Base-by-base conservation (phyloP, 495 filamentous ascomycete species). In the Podospora didyma region DNA sequence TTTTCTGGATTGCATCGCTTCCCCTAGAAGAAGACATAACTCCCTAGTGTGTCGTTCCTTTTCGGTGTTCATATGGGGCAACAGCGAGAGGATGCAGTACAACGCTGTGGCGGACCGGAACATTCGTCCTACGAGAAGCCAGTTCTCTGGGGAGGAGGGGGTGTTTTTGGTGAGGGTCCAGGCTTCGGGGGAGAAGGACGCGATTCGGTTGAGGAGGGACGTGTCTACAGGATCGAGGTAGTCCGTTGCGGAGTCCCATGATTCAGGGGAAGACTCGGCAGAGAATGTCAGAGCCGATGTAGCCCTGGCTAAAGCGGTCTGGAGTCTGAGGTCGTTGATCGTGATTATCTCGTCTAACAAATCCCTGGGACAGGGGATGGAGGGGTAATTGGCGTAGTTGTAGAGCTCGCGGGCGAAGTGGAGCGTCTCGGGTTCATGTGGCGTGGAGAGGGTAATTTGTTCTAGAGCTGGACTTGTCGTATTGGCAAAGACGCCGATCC, bases 21-120 rank as follows among this genome's bases (percentile, higher is more conserved):
- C 21, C 14, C 37, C 48, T 7, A 74, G 53, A 14, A 68, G 31
- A 0, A 35, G 24, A 31, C 3, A 9, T 9, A 31, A 31, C 26
- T 9, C 26, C 26, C 26, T 31, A 9, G 26, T 31, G 26, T 31
- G 26, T 9, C 9, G 3, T 31, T 31, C 26, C 26, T 31, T 31
- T 3, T 31, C 9, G 26, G 6, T 66, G 60, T 6, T 68, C 14
- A 24, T 62, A 65, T 24, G 64, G 59, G n/a, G n/a, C n/a, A n/a
- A n/a, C 0, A 73, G 49, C 2, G 72, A 73, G 1, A 60, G 52
- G 46, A 75, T 66, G 48, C 69, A 70, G 39, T 72, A 75, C 16
- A 75, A 47, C 17, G 65, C 59, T 2, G 67, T 56, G 11, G 70
- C 60, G 41, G 61, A 56, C 26, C 61, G 63, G 46, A 63, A 66